Evolutionary conservation across 2,329 filamentous ascomycete genomes (phyloP).

Genomic region (Diplodia corticola): DNA sequence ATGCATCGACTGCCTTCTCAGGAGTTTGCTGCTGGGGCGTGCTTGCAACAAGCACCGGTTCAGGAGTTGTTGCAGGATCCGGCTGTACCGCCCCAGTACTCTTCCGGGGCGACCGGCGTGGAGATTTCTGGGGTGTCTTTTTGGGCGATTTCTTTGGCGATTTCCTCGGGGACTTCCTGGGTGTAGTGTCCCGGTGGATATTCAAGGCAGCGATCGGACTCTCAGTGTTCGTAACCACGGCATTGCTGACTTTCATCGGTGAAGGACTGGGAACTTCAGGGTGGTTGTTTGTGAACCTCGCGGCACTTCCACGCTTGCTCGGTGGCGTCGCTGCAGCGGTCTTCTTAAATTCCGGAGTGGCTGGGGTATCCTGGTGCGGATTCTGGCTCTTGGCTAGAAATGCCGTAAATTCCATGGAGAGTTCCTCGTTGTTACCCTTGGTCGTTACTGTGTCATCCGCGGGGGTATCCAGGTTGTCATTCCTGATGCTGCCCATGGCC

Average conservation of each 20-base stretch:
- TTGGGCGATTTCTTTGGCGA: conserved; percentile 31
- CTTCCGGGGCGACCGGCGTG: conserved; percentile 32
- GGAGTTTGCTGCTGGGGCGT: background rate
- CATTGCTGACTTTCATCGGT: conserved; percentile 19
- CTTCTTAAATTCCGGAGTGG: conserved; percentile 24
- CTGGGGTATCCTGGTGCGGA: conserved; percentile 24
- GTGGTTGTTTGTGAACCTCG: conserved; percentile 23
- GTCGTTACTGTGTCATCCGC: conserved; percentile 19
- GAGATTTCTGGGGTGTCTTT: conserved; percentile 29
- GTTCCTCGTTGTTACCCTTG: conserved; percentile 45
- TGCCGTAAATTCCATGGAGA: conserved; percentile 56
- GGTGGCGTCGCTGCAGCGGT: conserved; percentile 14
- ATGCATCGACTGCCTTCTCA: background rate
- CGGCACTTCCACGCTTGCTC: conserved; percentile 22
- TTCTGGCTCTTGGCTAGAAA: conserved; percentile 48
- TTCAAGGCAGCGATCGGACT: conserved; percentile 24
- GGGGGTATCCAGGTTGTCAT: background rate
- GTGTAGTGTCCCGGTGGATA: conserved; percentile 28
- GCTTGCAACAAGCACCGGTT: conserved; percentile 16
- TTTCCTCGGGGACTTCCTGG: conserved; percentile 28
- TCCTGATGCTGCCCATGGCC: conserved; percentile 40
- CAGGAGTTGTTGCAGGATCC: conserved; percentile 32
- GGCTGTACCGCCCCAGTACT: conserved; percentile 23
- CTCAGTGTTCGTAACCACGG: conserved; percentile 4
- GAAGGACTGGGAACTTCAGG: conserved; percentile 21